Base-by-base conservation (phyloP, 2,329 filamentous ascomycete genomes). In the Alternaria atra region DNA sequence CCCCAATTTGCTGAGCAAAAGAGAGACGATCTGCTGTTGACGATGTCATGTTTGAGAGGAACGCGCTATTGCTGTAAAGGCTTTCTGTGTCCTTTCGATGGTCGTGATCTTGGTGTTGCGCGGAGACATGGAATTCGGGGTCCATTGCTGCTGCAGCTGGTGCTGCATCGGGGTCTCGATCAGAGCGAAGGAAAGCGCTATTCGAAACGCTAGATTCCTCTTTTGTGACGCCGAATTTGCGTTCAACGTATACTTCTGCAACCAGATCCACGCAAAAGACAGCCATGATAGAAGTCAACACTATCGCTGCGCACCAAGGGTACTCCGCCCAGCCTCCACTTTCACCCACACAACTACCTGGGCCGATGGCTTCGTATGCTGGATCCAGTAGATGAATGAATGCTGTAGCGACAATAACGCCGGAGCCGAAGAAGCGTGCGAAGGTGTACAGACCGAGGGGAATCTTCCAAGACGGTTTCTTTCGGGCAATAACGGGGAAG, bases 351-450 rank as follows among this genome's bases (percentile, higher is more conserved):
- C 55, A 58, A 44, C 55, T 58, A 10, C 50, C 40, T 1, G 50
- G 55, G 13, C 55, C 55, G 15, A 54, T 58, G 7, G 55, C 50
- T 46, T 58, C 55, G 13, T 47, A 58, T 10, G 48, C 55, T 6
- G 55, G 55, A 30, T 58, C 55, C 2, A 58, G 25, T 25, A 58
- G 17, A 27, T 54, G 55, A 13, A 58, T 54, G 13, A 58, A 58
- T 0, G 55, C 55, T 9, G 55, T 58, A 25, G 55, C 48, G 34
- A 54, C 7, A 17, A 58, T 58, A 7, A 54, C 50, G 2, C 55
- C 55, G 7, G 55, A 54, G 27, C 50, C 55, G 40, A 58, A 58
- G 55, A 58, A 58, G 27, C 50, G 55, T 1, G 55, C 55, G 2
- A 58, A 58, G 2, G 55, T 58, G 34, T 58, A 54, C 4, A 54